Conservation (phyloP, 176 grass and related monocot species). For the Raddia guianensis region DNA sequence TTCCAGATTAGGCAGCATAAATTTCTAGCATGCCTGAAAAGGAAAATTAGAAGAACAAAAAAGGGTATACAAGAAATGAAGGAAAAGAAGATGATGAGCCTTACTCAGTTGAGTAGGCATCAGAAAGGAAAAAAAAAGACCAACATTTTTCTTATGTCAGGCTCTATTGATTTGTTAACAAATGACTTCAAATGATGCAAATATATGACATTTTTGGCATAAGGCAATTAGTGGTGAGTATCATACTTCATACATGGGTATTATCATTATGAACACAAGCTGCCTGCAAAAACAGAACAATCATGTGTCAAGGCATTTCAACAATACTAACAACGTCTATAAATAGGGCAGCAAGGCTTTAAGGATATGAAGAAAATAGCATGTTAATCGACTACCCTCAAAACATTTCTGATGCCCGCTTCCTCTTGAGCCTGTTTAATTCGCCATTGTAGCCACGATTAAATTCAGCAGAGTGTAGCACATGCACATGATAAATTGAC, state of each 20-base stretch:
- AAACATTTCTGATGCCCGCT: neutral
- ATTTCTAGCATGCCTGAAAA: neutral
- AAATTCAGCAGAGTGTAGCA: neutral
- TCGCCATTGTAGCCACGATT: neutral
- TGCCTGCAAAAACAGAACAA: neutral
- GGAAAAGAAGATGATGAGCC: neutral
- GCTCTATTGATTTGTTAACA: conserved; percentile 9
- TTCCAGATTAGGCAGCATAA: neutral
- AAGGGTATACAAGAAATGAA: neutral
- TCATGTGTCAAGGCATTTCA: neutral
- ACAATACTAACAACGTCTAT: neutral
- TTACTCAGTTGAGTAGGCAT: neutral
- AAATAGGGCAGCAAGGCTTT: neutral
- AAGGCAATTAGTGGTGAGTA: no score
- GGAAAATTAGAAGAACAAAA: neutral
- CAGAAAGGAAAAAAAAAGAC: neutral
- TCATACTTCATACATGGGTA: neutral
- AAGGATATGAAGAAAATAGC: neutral
- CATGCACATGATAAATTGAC: neutral
- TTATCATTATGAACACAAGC: neutral
- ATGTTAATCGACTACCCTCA: neutral
- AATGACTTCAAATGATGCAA: neutral
- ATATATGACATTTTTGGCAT: neutral
- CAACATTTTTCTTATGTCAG: neutral
- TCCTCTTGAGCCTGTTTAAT: neutral